A percentile compares a stretch with the other conserved stretches of the same genome.
phyloP scores from a whole-genome alignment of 2,329 filamentous ascomycete species.

The Stagonosporopsis cucurbitacearum region DNA sequence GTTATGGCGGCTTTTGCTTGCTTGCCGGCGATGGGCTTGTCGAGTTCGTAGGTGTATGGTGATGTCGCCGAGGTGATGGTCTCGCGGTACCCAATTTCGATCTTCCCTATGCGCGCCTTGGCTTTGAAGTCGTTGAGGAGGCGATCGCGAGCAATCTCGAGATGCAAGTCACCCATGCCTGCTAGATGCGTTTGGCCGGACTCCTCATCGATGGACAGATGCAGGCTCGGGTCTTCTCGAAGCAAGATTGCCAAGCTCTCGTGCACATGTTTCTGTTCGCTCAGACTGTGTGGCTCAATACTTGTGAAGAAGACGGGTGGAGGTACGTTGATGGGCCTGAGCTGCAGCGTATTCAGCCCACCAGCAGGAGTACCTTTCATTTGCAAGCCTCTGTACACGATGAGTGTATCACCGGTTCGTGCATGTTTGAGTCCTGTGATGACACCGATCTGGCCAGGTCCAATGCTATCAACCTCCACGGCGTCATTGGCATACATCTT shows the following conservation, averaged over 20 bases:
- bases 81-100: constrained; percentile 96
- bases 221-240: constrained; percentile 89
- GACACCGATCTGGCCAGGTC: constrained; percentile 90
- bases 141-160: constrained; percentile 89
- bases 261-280: constrained; percentile 80
- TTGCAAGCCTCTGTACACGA: constrained; percentile 71
- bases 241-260: constrained; percentile 78
- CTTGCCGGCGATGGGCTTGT: constrained; percentile 81
- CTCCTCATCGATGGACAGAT: constrained; percentile 84
- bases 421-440: constrained; percentile 88
- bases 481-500: constrained; percentile 91
- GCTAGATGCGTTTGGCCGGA: constrained; percentile 92
- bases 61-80: constrained; percentile 67
- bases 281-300: constrained; percentile 78
- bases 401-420: constrained; percentile 91
- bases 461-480: constrained; percentile 80
- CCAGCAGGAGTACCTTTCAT: constrained; percentile 69
- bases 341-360: constrained; percentile 75
- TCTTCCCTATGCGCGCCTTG: constrained; percentile 83
- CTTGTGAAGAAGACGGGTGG: constrained; percentile 97
- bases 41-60: constrained; percentile 69
- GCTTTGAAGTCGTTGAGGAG: constrained; percentile 88
- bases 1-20: constrained; percentile 78
- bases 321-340: constrained; percentile 86
- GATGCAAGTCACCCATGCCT: constrained; percentile 94